Percentiles rank a stretch among this genome's conserved stretches.
phyloP scores from a whole-genome alignment of 2,329 filamentous ascomycete species.

The Hypocrella siamensis region DNA sequence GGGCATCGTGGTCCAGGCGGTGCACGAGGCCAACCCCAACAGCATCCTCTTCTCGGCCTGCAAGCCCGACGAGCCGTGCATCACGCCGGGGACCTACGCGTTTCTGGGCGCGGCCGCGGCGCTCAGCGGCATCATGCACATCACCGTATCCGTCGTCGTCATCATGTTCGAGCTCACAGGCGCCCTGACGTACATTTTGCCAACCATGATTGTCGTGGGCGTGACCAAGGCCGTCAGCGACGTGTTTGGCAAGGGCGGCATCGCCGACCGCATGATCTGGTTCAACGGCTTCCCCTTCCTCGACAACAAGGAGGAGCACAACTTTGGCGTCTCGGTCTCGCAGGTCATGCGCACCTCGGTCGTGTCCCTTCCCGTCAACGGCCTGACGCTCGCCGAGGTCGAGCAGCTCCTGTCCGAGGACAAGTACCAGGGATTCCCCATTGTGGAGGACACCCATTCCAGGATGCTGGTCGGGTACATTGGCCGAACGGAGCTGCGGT shows the following conservation, averaged over 20 bases:
- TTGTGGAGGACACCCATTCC: slow-evolving; percentile 58
- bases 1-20: slow-evolving; percentile 83
- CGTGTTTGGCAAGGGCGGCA: slow-evolving; percentile 86
- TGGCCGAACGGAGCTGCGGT: slow-evolving; percentile 78
- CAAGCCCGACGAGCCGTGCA: slow-evolving; percentile 82
- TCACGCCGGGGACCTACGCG: slow-evolving; percentile 93
- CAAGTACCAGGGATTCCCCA: slow-evolving; percentile 82
- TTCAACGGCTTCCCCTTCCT: slow-evolving; percentile 95
- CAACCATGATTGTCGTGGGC: slow-evolving; percentile 97
- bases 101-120: slow-evolving; percentile 87
- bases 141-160: slow-evolving; percentile 90
- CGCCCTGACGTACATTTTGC: slow-evolving; percentile 91
- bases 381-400: slow-evolving; percentile 59
- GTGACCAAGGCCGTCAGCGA: slow-evolving; percentile 90
- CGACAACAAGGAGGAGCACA: slow-evolving; percentile 94
- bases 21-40: slow-evolving; percentile 70
- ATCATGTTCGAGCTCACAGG: slow-evolving; percentile 99
- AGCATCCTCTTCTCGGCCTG: slow-evolving; percentile 81
- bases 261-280: slow-evolving; percentile 97
- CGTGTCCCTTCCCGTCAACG: slow-evolving; percentile 56
- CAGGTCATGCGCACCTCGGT: slow-evolving; percentile 73
- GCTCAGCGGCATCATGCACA: slow-evolving; percentile 93
- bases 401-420: slow-evolving; percentile 64
- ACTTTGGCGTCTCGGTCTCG: slow-evolving; percentile 86
- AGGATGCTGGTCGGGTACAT: slow-evolving; percentile 81